Evolutionary conservation across 129 eudicot species (phyloP), one percentile per base, ranked within the genome.

Genomic region (Apium graveolens): DNA sequence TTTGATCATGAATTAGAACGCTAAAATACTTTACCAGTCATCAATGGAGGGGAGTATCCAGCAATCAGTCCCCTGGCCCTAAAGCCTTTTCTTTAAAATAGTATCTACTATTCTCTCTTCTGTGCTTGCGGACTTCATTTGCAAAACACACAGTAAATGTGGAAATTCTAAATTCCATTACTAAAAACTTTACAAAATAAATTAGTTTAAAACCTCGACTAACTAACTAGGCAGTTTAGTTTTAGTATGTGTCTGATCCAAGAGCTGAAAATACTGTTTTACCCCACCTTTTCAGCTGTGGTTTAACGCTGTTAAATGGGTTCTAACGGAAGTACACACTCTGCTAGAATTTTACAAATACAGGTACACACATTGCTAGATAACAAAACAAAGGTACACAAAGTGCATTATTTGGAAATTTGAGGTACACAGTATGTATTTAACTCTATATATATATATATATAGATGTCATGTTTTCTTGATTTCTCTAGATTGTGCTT

Each of bases 401-500:
- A n/a, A n/a, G n/a, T n/a, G n/a, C n/a, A n/a, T n/a, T n/a, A n/a
- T n/a, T n/a, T n/a, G n/a, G n/a, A n/a, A n/a, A n/a, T n/a, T n/a
- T n/a, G n/a, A n/a, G 34, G 79, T 95, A 35, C 85, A n/a, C n/a
- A n/a, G n/a, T n/a, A n/a, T n/a, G n/a, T n/a, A n/a, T n/a, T n/a
- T n/a, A n/a, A n/a, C n/a, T n/a, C n/a, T n/a, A n/a, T n/a, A n/a
- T n/a, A n/a, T n/a, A n/a, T n/a, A n/a, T n/a, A n/a, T n/a, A 65
- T 71, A 53, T 48, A 14, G 27, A 35, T 45, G 48, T 35, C 76
- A 42, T 55, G 48, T 42, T 76, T 73, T 83, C 72, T 34, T 18
- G 51, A 46, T 17, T 84, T n/a, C 78, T 42, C 79, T 71, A 95
- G 98, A 85, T 91, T 87, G 85, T 85, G 74, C 88, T 95, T 74